These are phyloP conservation scores for Mycena alexandri DNA, from an alignment of 768 basidiomycete species.

Conservation along the genomic window DNA sequence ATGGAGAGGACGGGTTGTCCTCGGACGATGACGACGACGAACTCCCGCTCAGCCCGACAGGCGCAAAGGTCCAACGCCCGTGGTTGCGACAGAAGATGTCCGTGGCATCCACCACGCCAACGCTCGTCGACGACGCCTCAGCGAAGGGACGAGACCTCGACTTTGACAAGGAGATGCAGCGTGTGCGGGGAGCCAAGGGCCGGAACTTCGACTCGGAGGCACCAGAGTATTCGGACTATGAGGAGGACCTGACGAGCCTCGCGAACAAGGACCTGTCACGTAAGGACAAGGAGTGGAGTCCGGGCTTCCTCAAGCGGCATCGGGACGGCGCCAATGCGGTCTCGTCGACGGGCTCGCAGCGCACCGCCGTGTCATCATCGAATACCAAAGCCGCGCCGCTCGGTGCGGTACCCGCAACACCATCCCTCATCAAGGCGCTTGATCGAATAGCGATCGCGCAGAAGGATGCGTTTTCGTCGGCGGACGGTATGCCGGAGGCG, in stretches of 20 bases:
- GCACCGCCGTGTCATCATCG: slow-evolving; percentile 38
- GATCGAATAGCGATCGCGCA: slow-evolving; percentile 71
- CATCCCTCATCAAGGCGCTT: slow-evolving; percentile 73
- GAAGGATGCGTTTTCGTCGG: slow-evolving; percentile 60
- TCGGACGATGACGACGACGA: slow-evolving; percentile 45
- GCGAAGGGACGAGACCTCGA: slow-evolving; percentile 42
- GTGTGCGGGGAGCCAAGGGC: slow-evolving; percentile 49
- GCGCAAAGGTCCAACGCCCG: slow-evolving; percentile 31
- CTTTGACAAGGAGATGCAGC: slow-evolving; percentile 58
- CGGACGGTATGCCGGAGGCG: slow-evolving; percentile 28
- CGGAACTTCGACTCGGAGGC: slow-evolving; percentile 40
- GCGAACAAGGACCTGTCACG: slow-evolving; percentile 30
- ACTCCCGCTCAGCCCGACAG: slow-evolving; percentile 31
- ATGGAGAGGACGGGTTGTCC: slow-evolving; percentile 33
- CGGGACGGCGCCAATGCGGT: slow-evolving; percentile 39
- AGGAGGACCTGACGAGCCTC: slow-evolving; percentile 55
- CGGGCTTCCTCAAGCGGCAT: slow-evolving; percentile 63
- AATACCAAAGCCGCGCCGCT: slow-evolving; percentile 40
- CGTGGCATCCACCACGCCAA: slow-evolving; percentile 39
- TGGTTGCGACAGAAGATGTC: slow-evolving; percentile 43
- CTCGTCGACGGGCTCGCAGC: slow-evolving; percentile 42
- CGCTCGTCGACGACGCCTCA: slow-evolving; percentile 40
- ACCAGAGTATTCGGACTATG: slow-evolving; percentile 62
- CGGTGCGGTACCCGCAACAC: slow-evolving; percentile 69
- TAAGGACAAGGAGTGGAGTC: slow-evolving; percentile 58